Evolutionary conservation across 805 yeast species (phyloP), one percentile per base, ranked within the genome.

Genomic region (Sugiyamaella qingdaonensis): DNA sequence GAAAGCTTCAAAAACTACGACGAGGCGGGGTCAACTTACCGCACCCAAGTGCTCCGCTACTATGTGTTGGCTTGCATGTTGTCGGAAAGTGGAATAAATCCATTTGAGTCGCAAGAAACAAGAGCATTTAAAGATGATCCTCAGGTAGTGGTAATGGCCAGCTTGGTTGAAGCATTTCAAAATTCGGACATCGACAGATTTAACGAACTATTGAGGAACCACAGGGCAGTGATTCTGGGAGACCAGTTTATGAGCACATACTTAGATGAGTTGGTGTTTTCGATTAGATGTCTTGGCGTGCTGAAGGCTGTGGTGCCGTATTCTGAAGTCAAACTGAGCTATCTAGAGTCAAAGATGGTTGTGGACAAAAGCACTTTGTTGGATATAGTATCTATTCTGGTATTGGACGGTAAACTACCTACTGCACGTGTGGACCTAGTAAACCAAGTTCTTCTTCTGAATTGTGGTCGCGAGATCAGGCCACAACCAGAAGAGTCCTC

Each of bases 51-150:
- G 2, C 71, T 88, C 57, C 79, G 80, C 57, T 83, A 81, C 66
- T 75, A 84, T 52, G 80, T 84, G 1, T 62, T 88, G 18, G 78
- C 84, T 24, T 79, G 85, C 4, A 68, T 86, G 48, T 70, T 88
- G 43, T 63, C 77, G 10, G 68, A 70, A 49, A 74, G 81, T n/a
- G 84, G 82, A 51, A 79, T 86, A 51, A 82, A 84, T 61, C 88
- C 88, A 1, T 85, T 86, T 60, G 86, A 83, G 57, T 79, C 88
- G 0, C 86, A 82, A 61, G 92, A 86, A 65, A 82, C 87, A 1
- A 77, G 76, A 60, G 79, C 82, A 5, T 81, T 78, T 62, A 60
- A 60, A 49, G 61, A 66, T 27, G 61, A 67, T 36, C 66, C 70
- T 1, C 64, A 67, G 31, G 57, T 72, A 16, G 52, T 51, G 2